Base-by-base conservation (phyloP, 352 stramenopile species). In the Pythium inflatum region DNA sequence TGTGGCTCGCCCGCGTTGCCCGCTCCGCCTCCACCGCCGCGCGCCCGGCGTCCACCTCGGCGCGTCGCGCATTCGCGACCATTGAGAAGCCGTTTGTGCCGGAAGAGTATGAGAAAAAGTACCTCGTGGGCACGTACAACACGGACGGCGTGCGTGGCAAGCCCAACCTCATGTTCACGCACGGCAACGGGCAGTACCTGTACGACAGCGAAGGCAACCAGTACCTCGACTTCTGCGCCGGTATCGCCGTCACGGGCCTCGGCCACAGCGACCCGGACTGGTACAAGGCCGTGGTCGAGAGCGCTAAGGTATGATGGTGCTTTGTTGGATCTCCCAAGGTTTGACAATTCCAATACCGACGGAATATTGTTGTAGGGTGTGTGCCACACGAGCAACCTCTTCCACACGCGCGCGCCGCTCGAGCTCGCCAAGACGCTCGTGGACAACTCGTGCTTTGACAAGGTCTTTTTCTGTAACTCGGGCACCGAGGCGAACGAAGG, bases 381-480 rank as follows among this genome's bases (percentile, higher is more conserved):
- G 18, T 96, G 98, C 71, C 97, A 99, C 72, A 93, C 98, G 65
- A 97, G 82, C 80, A 99, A 99, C 78, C 80, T 99, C 53, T 99
- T 99, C 82, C 98, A 98, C 71, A 98, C 97, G 20, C 83, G 91
- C n/a, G 78, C 93, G 43, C 95, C 98, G 60, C 91, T 97, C 31
- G 77, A 95, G 49, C 81, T 99, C 25, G 97, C 97, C 25, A 90
- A 98, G 71, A 98, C 87, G 78, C 83, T 99, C 7, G 92, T 98
- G 62, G 88, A 98, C 66, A 98, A 98, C 73, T 98, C 91, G n/a
- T 86, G 84, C 45, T 97, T 99, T 63, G 89, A 96, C 76, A 98
- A 98, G 75, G 97, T 96, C n/a, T 99, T 99, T 81, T 99, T 99
- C 81, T 98, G 92, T 76, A 99, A 99, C 79, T 98, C 87, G 3